Base-by-base conservation (phyloP, 306 rosid genomes). In the Cajanus cajan region DNA sequence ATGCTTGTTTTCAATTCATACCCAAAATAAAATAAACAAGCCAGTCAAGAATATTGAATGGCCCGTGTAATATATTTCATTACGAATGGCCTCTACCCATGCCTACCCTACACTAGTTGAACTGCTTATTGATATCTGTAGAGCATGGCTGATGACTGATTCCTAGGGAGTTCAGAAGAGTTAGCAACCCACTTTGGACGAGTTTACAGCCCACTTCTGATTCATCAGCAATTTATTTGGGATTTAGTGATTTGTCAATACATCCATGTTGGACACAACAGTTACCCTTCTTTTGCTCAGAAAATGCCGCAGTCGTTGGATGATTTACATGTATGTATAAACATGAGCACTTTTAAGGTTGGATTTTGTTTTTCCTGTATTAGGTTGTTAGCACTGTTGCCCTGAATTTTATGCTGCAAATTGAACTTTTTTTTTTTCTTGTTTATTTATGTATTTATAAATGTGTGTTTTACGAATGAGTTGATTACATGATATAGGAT, bases 1-100 rank as follows among this genome's bases (percentile, higher is more conserved):
- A 44, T 74, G 44, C 16, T 67, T n/a, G 55, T 22, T 25, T 74
- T 54, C 64, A 54, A 39, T 66, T 80, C 70, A 41, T 71, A 31
- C 80, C 54, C 58, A n/a, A 40, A 58, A 74, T 45, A 22, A 55
- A 54, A 18, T 62, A 44, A 37, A 34, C 51, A 36, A 48, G 36
- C 45, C 59, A 76, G 47, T 75, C 44, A 2, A 14, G 28, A 51
- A 70, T 50, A 21, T 41, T 61, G 62, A 82, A 51, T 63, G 18
- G 19, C n/a, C 24, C 4, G 19, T 67, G 33, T 63, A 63, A 18
- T 65, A 16, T 37, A 65, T 37, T n/a, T 37, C 16, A 12, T 25
- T 58, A 25, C 6, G 21, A 59, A 43, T 12, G 51, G 19, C 73
- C 33, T 21, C 37, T 3, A 5, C 37, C 55, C 34, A 40, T 4